Evolutionary conservation across 2,329 filamentous ascomycete genomes (phyloP), one percentile per base, ranked within the genome.

Genomic region (Zasmidium citrigriseum): DNA sequence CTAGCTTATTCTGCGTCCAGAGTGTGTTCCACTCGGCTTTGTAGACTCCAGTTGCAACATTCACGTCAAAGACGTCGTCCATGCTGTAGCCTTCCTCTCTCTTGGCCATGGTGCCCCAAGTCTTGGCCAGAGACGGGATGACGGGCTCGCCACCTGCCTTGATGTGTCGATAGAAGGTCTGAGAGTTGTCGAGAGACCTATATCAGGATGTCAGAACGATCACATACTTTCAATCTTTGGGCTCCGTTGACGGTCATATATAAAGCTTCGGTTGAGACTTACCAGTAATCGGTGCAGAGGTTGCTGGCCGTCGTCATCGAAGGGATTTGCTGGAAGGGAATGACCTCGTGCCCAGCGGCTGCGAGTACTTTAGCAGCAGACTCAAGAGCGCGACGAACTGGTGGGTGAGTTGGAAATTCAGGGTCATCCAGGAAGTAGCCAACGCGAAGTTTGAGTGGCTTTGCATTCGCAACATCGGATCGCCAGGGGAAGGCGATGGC

Each of bases 381-480:
- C 4, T 78, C 70, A 1, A 85, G 59, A 1, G 78, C 73, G 1
- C 80, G 73, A 1, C 72, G 75, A 1, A 85, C 76, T 0, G 82
- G 79, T 0, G 83, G 82, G 22, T 83, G 81, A 0, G 84, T 70
- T 0, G 80, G 81, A 25, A 78, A 78, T 1, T 77, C 68, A 0
- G 76, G 70, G 61, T 83, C 80, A 46, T 80, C 78, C 1, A 76
- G 57, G 11, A 83, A 65, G 1, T 85, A 61, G 0, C 83, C 83
- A 41, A 86, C 78, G 0, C 73, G 75, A 2, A 85, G 61, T 46
- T 70, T 66, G 3, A 57, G 27, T 1, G 58, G 4, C 25, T 56
- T 12, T 45, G 47, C 4, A 62, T 67, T 25, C 61, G 58, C 0
- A 75, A 58, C 0, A 54, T 57, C 21, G 2, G 41, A 21, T n/a